Evolutionary conservation across 805 yeast species (phyloP).

Genomic region (Saturnispora sekii): DNA sequence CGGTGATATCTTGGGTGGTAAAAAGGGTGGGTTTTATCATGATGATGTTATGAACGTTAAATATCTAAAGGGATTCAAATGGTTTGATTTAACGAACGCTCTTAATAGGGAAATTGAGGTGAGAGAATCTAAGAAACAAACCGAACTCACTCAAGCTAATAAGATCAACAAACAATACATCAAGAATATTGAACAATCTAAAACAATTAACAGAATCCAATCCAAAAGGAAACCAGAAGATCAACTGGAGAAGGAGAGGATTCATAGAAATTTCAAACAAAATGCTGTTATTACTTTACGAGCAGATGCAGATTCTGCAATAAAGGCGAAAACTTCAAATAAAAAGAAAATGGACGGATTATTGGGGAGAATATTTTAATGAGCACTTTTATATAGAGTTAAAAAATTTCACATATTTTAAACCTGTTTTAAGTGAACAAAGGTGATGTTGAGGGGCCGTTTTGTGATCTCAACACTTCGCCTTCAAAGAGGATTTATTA

Average conservation of each 20-base stretch:
- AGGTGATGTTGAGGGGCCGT: too few relatives aligned
- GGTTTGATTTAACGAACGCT: conserved; percentile 91
- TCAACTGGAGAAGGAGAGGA: conserved; percentile 21
- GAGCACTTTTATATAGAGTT: background rate
- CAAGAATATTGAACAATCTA: conserved; percentile 75
- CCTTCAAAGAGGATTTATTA: background rate
- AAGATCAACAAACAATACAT: conserved; percentile 79
- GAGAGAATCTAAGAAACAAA: conserved; percentile 76
- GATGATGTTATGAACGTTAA: conserved; percentile 91
- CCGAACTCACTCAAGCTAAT: conserved; percentile 84
- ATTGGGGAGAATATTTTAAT: conserved; percentile 42
- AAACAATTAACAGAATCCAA: conserved; percentile 64
- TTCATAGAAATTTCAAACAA: conserved; percentile 62
- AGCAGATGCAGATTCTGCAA: conserved; percentile 45
- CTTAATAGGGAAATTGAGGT: conserved; percentile 83
- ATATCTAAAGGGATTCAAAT: conserved; percentile 84
- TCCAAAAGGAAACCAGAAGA: conserved; percentile 28
- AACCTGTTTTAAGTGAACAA: background rate
- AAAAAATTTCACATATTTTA: background rate
- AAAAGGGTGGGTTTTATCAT: conserved; percentile 80
- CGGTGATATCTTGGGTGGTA: conserved; percentile 87
- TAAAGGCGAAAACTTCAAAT: conserved; percentile 28
- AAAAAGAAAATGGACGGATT: conserved; percentile 32
- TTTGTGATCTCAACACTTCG: background rate
- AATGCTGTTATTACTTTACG: conserved; percentile 56